Conservation (phyloP, 2,329 filamentous ascomycete genomes). For the Berkeleyomyces rouxiae region DNA sequence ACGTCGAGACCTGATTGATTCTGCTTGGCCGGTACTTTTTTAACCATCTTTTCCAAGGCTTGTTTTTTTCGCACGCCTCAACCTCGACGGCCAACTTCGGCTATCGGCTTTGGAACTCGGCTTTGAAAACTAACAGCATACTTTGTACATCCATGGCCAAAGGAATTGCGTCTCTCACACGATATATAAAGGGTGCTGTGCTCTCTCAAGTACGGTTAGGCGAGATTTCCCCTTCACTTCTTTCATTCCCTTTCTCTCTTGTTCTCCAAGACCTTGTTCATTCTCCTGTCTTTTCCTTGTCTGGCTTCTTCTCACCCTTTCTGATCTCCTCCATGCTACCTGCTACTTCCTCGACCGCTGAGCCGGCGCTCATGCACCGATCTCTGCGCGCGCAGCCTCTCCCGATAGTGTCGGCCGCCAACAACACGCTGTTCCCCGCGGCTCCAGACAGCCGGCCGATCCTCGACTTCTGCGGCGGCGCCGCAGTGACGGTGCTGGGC, state of each 20-base stretch:
- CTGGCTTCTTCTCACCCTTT: neutral
- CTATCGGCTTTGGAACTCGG: neutral
- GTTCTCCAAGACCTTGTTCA: neutral
- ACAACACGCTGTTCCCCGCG: neutral
- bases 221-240: too few species aligned
- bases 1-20: too few species aligned
- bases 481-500: constrained; percentile 48
- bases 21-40: too few species aligned
- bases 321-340: neutral
- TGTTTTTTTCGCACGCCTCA: too few species aligned
- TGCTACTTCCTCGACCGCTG: neutral
- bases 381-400: constrained; percentile 1
- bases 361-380: constrained; percentile 2
- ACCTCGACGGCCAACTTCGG: neutral
- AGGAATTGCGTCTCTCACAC: neutral
- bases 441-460: constrained; percentile 20
- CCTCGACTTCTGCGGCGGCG: constrained; percentile 52
- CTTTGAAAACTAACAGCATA: neutral
- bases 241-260: neutral
- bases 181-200: neutral
- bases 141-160: neutral
- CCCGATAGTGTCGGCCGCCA: neutral
- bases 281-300: neutral
- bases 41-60: too few species aligned
- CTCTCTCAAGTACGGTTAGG: neutral